phyloP scores from a whole-genome alignment of 2,329 filamentous ascomycete genomes.

The Ophiostoma sp. region DNA sequence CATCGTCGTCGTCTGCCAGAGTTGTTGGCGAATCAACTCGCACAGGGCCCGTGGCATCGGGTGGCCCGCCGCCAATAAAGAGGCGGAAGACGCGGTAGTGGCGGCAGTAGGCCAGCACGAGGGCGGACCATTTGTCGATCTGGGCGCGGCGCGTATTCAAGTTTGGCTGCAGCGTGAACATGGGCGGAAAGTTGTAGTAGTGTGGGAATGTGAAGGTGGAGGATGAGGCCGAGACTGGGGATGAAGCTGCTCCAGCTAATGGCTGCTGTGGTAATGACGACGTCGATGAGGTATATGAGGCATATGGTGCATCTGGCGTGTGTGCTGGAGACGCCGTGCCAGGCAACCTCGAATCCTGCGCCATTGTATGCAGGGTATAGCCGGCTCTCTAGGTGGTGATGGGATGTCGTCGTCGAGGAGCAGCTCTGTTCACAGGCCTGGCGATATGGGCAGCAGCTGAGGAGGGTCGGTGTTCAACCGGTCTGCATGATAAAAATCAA shows the following conservation, averaged over 20 bases:
- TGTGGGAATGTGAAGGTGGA: conserved; percentile 51
- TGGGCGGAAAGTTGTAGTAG: conserved; percentile 72
- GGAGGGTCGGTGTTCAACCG: neutral
- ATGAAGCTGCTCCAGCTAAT: conserved; percentile 7
- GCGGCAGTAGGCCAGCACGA: conserved; percentile 79
- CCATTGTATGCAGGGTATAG: neutral
- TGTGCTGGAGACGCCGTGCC: conserved; percentile 15
- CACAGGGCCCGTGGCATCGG: conserved; percentile 27
- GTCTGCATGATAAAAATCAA: neutral
- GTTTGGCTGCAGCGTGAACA: conserved; percentile 79
- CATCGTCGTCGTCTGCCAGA: conserved; percentile 13
- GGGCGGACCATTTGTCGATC: conserved; percentile 76
- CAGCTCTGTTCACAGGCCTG: neutral
- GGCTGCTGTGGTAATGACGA: conserved; percentile 13
- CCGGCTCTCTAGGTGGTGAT: neutral
- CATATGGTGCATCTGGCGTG: neutral
- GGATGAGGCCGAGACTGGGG: neutral
- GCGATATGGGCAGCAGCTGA: neutral
- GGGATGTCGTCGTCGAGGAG: neutral
- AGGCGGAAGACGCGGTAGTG: conserved; percentile 73
- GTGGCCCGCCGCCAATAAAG: conserved; percentile 46
- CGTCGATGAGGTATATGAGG: neutral
- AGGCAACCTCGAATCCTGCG: conserved; percentile 14
- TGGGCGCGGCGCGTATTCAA: conserved; percentile 68
- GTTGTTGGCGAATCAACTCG: conserved; percentile 33